A percentile compares a stretch with the other conserved stretches of the same genome.
Evolutionary conservation across 352 stramenopile species (phyloP).

Genomic region (Lagenidium sp.): DNA sequence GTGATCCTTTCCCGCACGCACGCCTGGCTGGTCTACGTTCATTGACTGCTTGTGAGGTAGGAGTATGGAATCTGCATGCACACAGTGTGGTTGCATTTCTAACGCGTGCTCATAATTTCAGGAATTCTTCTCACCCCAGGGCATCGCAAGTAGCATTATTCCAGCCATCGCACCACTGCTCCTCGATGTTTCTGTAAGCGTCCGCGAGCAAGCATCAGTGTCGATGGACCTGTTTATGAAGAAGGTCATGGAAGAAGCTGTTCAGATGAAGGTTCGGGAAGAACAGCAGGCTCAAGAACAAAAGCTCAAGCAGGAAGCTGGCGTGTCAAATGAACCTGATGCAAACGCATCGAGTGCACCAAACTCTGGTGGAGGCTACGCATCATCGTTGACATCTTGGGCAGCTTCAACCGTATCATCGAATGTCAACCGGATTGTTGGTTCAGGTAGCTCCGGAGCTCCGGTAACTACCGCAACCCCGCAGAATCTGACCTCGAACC

Average conservation of each 20-base stretch:
- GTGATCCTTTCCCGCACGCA: conserved; percentile 85
- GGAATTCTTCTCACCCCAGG: conserved; percentile 71
- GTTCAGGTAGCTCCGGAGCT: conserved; percentile 24
- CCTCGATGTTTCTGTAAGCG: conserved; percentile 70
- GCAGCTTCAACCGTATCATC: conserved; percentile 54
- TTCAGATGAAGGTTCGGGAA: conserved; percentile 71
- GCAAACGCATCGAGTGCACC: too few species aligned
- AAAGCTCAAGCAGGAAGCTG: conserved; percentile 39
- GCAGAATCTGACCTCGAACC: neutral
- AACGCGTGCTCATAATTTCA: conserved; percentile 14
- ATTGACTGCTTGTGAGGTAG: conserved; percentile 70
- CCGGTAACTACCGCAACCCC: conserved; percentile 18
- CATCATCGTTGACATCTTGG: conserved; percentile 65
- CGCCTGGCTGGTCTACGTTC: conserved; percentile 79
- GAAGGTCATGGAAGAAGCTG: conserved; percentile 66
- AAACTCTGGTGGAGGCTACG: conserved; percentile 24
- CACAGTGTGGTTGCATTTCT: too few species aligned
- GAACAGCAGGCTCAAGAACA: conserved; percentile 49
- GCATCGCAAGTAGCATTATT: conserved; percentile 59
- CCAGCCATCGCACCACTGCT: conserved; percentile 69
- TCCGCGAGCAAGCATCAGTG: conserved; percentile 62
- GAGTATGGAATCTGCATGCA: too few species aligned
- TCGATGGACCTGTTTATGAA: conserved; percentile 82
- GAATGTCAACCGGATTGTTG: conserved; percentile 62
- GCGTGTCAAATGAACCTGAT: too few species aligned